These are phyloP conservation scores for Rhynchosporium secalis DNA, from an alignment of 2,329 filamentous ascomycete genomes.

Conservation along the genomic window DNA sequence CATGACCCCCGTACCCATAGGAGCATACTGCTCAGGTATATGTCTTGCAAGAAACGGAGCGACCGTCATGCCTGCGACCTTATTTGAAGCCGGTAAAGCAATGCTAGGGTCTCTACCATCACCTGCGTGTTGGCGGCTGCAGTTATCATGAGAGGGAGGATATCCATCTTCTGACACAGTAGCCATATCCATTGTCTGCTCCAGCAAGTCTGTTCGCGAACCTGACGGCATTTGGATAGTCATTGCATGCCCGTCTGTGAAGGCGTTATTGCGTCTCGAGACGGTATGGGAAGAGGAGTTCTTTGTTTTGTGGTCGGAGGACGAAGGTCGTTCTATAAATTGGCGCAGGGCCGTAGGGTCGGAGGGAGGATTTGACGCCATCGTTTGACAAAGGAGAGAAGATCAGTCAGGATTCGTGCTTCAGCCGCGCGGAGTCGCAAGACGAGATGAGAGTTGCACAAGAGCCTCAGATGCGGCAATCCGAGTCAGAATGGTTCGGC, in stretches of 20 bases:
- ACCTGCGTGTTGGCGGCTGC: conserved; percentile 29
- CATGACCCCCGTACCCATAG: conserved; percentile 52
- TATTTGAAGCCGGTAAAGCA: conserved; percentile 34
- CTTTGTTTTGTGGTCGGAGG: conserved; percentile 18
- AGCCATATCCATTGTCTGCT: not conserved
- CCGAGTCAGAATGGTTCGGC: conserved; percentile 2
- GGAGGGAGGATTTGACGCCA: conserved; percentile 32
- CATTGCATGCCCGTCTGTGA: conserved; percentile 17
- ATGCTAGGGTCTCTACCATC: conserved; percentile 30
- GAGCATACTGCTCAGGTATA: conserved; percentile 86
- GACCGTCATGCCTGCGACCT: conserved; percentile 37
- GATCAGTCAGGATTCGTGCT: conserved; percentile 6
- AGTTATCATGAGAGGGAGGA: conserved; percentile 34
- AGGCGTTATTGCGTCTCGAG: conserved; percentile 17
- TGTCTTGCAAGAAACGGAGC: conserved; percentile 83
- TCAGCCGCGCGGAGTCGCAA: conserved; percentile 8
- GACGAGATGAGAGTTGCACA: not conserved
- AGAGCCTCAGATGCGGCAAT: conserved; percentile 10
- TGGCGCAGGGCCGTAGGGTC: conserved; percentile 31
- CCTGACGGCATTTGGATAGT: conserved; percentile 25
- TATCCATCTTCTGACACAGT: conserved; percentile 23
- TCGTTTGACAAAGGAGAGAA: conserved; percentile 19
- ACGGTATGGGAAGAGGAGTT: conserved; percentile 5
- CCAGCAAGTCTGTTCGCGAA: conserved; percentile 16
- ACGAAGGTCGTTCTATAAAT: conserved; percentile 32